A percentile compares a stretch with the other conserved stretches of the same genome.
Evolutionary conservation across 2,329 filamentous ascomycete genomes (phyloP).

Genomic region (Cadophora sp.): DNA sequence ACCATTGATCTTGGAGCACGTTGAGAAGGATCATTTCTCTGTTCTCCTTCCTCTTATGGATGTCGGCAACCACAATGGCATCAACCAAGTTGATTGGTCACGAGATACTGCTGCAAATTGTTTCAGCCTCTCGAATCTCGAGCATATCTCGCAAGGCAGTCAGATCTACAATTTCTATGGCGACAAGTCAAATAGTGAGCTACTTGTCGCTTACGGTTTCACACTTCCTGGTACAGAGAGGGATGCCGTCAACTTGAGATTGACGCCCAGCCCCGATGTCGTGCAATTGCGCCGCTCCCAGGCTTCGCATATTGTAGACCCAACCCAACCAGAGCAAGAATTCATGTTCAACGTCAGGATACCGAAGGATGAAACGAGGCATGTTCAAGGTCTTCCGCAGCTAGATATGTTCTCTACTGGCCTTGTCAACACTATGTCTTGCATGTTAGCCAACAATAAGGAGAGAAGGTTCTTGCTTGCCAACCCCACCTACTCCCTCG

Average conservation of each 20-base stretch:
- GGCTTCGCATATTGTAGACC: constrained; percentile 27
- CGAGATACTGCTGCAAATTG: constrained; percentile 48
- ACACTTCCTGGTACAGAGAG: constrained; percentile 52
- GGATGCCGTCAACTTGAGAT: constrained; percentile 45
- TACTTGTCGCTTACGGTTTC: constrained; percentile 70
- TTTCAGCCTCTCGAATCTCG: constrained; percentile 53
- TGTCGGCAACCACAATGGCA: constrained; percentile 73
- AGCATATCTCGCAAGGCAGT: constrained; percentile 56
- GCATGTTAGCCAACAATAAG: constrained; percentile 38
- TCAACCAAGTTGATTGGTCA: constrained; percentile 65
- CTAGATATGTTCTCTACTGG: constrained; percentile 36
- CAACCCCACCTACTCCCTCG: constrained; percentile 32
- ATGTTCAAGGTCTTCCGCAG: constrained; percentile 9
- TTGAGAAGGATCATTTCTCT: constrained; percentile 48
- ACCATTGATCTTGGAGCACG: constrained; percentile 27
- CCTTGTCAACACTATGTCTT: constrained; percentile 38
- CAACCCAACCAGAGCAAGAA: constrained; percentile 32
- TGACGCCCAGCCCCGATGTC: constrained; percentile 32
- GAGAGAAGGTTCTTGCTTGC: constrained; percentile 30
- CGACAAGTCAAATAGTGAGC: constrained; percentile 75
- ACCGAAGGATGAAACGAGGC: background rate
- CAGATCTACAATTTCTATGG: constrained; percentile 76
- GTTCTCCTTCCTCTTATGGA: constrained; percentile 75
- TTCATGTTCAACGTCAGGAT: constrained; percentile 38
- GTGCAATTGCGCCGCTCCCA: constrained; percentile 35